Evolutionary conservation across 1,139 yeast species (phyloP).

Genomic region (Fermentozyma sake): DNA sequence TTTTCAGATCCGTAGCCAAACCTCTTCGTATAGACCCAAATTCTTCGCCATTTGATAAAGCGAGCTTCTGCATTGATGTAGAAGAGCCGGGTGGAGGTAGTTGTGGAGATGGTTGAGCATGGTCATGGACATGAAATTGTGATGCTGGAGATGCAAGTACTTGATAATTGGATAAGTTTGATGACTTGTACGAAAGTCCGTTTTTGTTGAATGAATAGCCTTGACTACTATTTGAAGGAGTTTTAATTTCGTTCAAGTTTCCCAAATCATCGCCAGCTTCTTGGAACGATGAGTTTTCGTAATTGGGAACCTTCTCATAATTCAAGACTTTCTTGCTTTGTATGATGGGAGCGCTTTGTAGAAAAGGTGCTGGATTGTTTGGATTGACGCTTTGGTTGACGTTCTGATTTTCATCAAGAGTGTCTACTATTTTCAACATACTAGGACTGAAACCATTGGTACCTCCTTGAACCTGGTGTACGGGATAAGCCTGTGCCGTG

Average conservation of each 20-base stretch:
- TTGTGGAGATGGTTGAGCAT: slow-evolving; percentile 30
- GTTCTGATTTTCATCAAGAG: neutral
- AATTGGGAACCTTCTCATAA: no score
- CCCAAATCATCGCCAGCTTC: neutral
- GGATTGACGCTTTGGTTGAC: slow-evolving; percentile 1
- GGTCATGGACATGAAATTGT: slow-evolving; percentile 12
- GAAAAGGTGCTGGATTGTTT: slow-evolving; percentile 11
- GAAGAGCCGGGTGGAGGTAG: slow-evolving; percentile 25
- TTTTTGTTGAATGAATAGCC: neutral
- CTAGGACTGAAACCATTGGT: no score
- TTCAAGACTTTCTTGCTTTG: slow-evolving; percentile 3
- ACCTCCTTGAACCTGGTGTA: no score
- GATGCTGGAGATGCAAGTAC: slow-evolving; percentile 20
- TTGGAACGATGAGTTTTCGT: no score
- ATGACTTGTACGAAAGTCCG: neutral
- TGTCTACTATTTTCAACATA: neutral
- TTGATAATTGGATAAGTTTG: neutral
- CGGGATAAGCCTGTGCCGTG: slow-evolving; percentile 4
- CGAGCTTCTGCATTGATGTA: slow-evolving; percentile 19
- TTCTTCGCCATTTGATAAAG: slow-evolving; percentile 31
- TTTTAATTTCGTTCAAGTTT: neutral
- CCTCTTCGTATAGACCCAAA: slow-evolving; percentile 34
- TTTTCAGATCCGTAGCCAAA: slow-evolving; percentile 62
- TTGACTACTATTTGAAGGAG: neutral
- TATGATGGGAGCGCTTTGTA: slow-evolving; percentile 23